Base-by-base conservation (phyloP, 2,329 filamentous ascomycete genomes). In the Westerdykella sp. region DNA sequence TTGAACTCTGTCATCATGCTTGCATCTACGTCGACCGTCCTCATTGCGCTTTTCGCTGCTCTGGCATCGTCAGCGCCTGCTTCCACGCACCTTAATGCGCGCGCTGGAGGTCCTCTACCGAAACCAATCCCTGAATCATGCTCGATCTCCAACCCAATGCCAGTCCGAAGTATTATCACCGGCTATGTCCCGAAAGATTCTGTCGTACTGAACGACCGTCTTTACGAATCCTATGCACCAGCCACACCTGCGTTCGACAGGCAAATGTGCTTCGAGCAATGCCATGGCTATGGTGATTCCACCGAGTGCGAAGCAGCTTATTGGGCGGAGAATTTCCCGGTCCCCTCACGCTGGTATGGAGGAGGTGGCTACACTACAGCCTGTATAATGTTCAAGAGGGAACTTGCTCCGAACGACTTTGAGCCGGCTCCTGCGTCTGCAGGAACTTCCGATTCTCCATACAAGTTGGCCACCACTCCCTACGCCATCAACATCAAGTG, bases 231-330 rank as follows among this genome's bases (percentile, higher is more conserved):
- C 11, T 65, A 65, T 14, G 50, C 59, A 4, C 50, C 50, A 34
- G 49, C 60, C 2, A 46, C 56, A 14, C 59, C 64, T 48, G 55
- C 36, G 13, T 59, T 53, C 2, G 44, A 46, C 28, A 50, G 61
- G 12, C 40, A 56, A 41, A 59, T 66, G 40, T 70, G 68, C 46
- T 54, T 64, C 3, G 41, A 69, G 46, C 68, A 70, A 46, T 71
- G 69, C 53, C 66, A 70, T 42, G 67, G 68, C 11, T 66, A 64
- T 37, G 67, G 68, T 10, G 51, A 59, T 34, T 45, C 45, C n/a
- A 50, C 48, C 9, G 49, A 63, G 32, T 71, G 69, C 53, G 62
- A 63, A 43, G 54, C 55, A 7, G 63, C 59, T 2, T 65, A 60
- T 23, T 60, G 68, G 56, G 66, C 62, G 1, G 56, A 69, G 38